Evolutionary conservation across 176 grass and related monocot species (phyloP).

Genomic region (Themeda triandra): DNA sequence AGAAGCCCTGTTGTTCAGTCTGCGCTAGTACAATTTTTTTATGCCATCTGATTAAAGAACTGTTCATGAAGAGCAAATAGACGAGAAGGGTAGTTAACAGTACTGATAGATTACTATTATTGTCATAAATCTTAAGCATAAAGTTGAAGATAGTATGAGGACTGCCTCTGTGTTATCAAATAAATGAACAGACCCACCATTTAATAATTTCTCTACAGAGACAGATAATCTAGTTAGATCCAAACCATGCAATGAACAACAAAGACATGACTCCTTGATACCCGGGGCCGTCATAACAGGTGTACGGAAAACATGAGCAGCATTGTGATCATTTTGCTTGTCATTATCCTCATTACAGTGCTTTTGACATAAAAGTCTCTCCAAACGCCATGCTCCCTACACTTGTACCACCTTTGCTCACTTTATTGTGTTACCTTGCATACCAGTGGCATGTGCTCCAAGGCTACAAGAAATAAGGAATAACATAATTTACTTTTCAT

Average conservation of each 20-base stretch:
- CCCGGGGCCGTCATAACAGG: background rate
- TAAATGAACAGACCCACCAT: background rate
- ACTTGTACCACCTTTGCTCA: background rate
- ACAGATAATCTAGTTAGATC: background rate
- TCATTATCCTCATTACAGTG: conserved; percentile 27
- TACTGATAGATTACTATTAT: background rate
- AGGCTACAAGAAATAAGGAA: background rate
- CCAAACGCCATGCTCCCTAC: conserved; percentile 15
- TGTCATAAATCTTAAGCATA: background rate
- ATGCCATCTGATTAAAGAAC: background rate
- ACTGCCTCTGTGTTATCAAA: background rate
- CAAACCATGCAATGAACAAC: conserved; percentile 5
- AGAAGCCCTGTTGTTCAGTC: background rate
- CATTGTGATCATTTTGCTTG: background rate
- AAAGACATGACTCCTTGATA: conserved; percentile 2
- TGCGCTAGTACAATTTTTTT: background rate
- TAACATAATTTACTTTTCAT: background rate
- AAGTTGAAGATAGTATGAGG: background rate
- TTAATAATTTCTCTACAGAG: background rate
- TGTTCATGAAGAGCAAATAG: background rate
- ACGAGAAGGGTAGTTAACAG: background rate
- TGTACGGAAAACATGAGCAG: conserved; percentile 14
- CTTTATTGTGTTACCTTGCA: conserved; percentile 1
- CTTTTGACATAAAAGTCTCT: conserved; percentile 14
- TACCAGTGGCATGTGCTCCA: background rate